Base-by-base conservation (phyloP, 2,329 filamentous ascomycete species). In the Colletotrichum noveboracense region DNA sequence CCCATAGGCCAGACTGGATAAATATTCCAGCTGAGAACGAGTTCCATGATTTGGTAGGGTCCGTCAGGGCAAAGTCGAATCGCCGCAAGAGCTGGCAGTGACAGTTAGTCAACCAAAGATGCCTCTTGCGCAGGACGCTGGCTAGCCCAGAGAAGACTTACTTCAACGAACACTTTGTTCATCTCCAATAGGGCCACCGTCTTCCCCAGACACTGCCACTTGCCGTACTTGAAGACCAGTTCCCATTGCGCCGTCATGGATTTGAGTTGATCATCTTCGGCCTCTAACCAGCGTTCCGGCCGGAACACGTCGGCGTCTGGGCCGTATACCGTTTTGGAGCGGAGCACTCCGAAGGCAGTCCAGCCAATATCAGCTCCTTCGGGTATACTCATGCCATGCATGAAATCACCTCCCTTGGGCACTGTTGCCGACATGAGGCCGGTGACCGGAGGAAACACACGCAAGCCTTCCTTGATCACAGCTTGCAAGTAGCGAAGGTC, bases 231-330 rank as follows among this genome's bases (percentile, higher is more conserved):
- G 79, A 89, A 89, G 1, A 87, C 81, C 16, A 87, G 79, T 64
- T 88, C 87, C 66, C 85, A 79, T 2, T 83, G 85, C 48, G 80
- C 79, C 32, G 83, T 81, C 82, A 87, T 88, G 5, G 58, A 62
- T 18, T 81, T 80, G 18, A 82, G 79, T 67, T 82, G 79, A 55
- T 83, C 82, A 2, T 81, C 80, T 2, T 79, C 78, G 13, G 80
- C 83, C 71, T 87, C 82, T 13, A 91, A 77, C 87, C 88, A 91
- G 58, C 89, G 83, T 66, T 88, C 88, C 1, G 89, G 89, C 26
- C 85, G 82, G 78, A 87, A 91, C 1, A 84, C 71, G 38, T 84
- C 80, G 4, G 85, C 84, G 74, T 88, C 86, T 2, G 79, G 73
- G 10, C 87, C 86, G 68, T 84, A 85, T 28, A 85, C 78, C 18